A percentile compares a stretch with the other conserved stretches of the same genome.
Conservation (phyloP, 371 early-diverging fungal species). For the Umbelopsis sp. region DNA sequence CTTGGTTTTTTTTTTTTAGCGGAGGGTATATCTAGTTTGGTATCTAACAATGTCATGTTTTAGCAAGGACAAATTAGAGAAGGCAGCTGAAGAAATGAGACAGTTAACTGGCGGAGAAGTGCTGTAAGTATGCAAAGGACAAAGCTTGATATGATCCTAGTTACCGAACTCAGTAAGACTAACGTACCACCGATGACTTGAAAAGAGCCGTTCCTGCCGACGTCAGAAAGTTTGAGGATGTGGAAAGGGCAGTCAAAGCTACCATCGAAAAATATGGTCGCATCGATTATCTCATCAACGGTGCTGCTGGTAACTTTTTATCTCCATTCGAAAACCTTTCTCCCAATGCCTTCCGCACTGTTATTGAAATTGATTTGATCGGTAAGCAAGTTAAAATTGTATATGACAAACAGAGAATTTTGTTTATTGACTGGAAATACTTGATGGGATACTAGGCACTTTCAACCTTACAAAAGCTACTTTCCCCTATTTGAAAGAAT, state of each 20-base stretch:
- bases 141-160: constrained; percentile 17
- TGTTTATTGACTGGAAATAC: constrained; percentile 38
- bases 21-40: neutral
- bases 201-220: constrained; percentile 59
- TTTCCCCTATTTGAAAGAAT: constrained; percentile 68
- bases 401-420: constrained; percentile 25
- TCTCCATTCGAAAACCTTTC: constrained; percentile 68
- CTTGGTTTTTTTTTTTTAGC: neutral
- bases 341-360: constrained; percentile 76
- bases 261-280: constrained; percentile 68
- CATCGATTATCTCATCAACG: constrained; percentile 68
- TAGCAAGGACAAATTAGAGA: constrained; percentile 63
- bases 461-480: constrained; percentile 81
- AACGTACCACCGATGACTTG: neutral
- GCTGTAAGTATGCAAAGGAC: constrained; percentile 33
- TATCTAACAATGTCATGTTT: neutral
- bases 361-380: constrained; percentile 56
- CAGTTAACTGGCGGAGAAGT: constrained; percentile 59
- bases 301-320: constrained; percentile 84
- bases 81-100: constrained; percentile 70
- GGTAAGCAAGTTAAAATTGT: constrained; percentile 14
- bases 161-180: neutral
- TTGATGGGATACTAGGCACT: constrained; percentile 45
- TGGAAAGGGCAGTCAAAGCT: constrained; percentile 65
- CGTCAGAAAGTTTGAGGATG: constrained; percentile 65